These are phyloP conservation scores for Sarocladium oryzae DNA, from an alignment of 2,329 filamentous ascomycete species.

Conservation along the genomic window DNA sequence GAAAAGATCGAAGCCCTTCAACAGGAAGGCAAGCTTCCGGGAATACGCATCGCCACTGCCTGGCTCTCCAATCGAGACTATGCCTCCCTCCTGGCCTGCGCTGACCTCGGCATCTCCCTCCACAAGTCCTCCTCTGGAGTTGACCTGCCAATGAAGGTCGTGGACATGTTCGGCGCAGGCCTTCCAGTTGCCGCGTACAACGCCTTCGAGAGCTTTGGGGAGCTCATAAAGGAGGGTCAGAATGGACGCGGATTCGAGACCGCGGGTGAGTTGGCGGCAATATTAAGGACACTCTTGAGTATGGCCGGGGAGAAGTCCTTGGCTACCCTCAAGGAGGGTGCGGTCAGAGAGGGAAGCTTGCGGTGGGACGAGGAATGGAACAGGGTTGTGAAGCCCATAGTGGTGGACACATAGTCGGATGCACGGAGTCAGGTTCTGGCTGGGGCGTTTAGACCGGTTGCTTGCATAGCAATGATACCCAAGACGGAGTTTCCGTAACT, in stretches of 20 bases:
- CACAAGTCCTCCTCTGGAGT: constrained; percentile 93
- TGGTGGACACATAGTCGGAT: constrained; percentile 35
- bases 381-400: constrained; percentile 65
- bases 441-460: no score
- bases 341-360: constrained; percentile 63
- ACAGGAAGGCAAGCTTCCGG: constrained; percentile 54
- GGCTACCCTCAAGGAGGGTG: constrained; percentile 57
- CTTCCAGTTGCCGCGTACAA: constrained; percentile 85
- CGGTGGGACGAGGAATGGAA: constrained; percentile 96
- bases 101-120: constrained; percentile 83
- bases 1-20: constrained; percentile 56
- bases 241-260: constrained; percentile 84
- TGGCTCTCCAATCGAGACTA: constrained; percentile 85
- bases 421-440: no score
- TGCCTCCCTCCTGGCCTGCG: constrained; percentile 72
- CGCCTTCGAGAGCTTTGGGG: constrained; percentile 79
- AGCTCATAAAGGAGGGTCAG: constrained; percentile 79
- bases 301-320: constrained; percentile 47
- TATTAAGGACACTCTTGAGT: constrained; percentile 59
- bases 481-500: neutral
- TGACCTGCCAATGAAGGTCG: constrained; percentile 97
- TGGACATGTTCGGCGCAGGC: constrained; percentile 97
- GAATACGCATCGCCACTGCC: constrained; percentile 68
- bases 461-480: constrained; percentile 20
- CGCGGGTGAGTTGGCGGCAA: constrained; percentile 54